Percentiles rank a stretch among this genome's conserved stretches.
Evolutionary conservation across 352 stramenopile species (phyloP).

Genomic region (Thalassiosira livingstoniorum): DNA sequence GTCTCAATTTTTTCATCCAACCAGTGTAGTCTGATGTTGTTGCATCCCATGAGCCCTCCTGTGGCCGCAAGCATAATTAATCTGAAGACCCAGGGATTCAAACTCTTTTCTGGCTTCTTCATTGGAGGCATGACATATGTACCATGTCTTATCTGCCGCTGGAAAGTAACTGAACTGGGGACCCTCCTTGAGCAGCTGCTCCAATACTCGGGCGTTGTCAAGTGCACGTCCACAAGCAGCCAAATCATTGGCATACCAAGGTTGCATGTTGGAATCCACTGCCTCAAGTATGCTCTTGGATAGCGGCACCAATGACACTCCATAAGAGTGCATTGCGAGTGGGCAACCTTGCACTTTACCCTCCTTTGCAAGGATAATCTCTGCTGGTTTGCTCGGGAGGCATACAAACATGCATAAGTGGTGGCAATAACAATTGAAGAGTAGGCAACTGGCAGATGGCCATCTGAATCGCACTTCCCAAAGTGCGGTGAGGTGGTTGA

Average conservation of each 20-base stretch:
- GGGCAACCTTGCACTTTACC: conserved; percentile 33
- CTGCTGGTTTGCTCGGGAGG: not conserved
- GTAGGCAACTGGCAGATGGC: conserved; percentile 3
- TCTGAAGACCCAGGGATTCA: not conserved
- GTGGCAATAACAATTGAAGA: conserved; percentile 43
- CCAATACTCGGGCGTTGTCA: not conserved
- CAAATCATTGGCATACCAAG: conserved; percentile 49
- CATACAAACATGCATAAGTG: not conserved
- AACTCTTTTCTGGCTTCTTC: conserved; percentile 14
- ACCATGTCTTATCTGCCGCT: not conserved
- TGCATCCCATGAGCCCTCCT: conserved; percentile 24
- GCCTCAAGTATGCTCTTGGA: conserved; percentile 1
- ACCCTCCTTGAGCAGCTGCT: conserved; percentile 17
- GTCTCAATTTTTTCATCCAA: conserved; percentile 15
- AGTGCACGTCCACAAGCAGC: not conserved
- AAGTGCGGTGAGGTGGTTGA: conserved; percentile 12
- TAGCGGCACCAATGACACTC: conserved; percentile 37
- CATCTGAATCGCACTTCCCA: conserved; percentile 13
- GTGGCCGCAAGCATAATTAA: conserved; percentile 28
- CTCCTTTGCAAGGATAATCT: conserved; percentile 1
- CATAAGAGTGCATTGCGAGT: conserved; percentile 40
- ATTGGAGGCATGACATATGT: conserved; percentile 11
- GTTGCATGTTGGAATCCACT: conserved; percentile 17
- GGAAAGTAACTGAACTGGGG: conserved; percentile 25
- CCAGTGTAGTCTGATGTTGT: conserved; percentile 14